These are phyloP conservation scores for Naumovozyma baii DNA, from an alignment of 805 yeast genomes.

Conservation along the genomic window DNA sequence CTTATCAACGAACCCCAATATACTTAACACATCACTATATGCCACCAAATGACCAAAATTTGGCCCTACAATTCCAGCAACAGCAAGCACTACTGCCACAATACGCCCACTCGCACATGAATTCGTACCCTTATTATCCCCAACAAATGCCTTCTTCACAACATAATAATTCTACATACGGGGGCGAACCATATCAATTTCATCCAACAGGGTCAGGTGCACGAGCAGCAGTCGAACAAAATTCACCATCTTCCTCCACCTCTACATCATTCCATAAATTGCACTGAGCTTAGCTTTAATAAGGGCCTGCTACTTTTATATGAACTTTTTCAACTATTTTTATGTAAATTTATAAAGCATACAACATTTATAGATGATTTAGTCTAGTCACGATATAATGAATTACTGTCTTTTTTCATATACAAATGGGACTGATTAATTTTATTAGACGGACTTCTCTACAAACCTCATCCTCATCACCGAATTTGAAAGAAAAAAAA, in stretches of 20 bases:
- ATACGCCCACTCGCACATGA: background rate
- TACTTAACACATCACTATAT: background rate
- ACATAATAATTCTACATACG: no score
- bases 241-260: background rate
- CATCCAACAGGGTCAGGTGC: conserved; percentile 1
- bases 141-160: background rate
- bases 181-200: background rate
- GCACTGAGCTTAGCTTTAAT: background rate
- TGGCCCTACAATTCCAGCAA: conserved; percentile 56
- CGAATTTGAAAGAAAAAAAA: no score
- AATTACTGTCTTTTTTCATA: no score
- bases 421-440: no score
- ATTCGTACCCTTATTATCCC: background rate
- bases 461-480: no score
- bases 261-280: background rate
- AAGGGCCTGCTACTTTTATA: no score
- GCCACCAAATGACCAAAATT: background rate
- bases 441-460: no score
- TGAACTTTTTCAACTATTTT: no score
- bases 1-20: background rate
- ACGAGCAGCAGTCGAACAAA: background rate
- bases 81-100: conserved; percentile 51
- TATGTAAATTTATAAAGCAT: no score
- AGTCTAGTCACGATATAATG: no score
- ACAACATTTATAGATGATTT: no score